Conservation (phyloP, 306 rosid species). For the Crotalaria pallida region DNA sequence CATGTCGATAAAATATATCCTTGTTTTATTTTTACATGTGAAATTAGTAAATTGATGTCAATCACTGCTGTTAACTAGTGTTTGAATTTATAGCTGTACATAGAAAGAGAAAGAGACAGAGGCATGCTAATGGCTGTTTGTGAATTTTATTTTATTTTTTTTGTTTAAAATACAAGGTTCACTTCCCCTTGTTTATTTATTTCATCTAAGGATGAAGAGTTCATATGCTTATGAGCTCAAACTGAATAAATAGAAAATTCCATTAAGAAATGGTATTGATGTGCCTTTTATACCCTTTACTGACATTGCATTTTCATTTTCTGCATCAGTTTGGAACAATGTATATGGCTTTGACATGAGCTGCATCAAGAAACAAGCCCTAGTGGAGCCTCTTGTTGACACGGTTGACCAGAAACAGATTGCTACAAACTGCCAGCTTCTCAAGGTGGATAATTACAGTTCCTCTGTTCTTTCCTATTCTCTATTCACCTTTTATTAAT, state of each 20-base stretch:
- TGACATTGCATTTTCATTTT: constrained; percentile 13
- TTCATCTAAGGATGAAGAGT: too few relatives aligned
- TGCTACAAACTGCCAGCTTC: constrained; percentile 83
- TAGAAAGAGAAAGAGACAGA: background rate
- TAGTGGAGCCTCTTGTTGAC: constrained; percentile 97
- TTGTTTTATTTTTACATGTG: background rate
- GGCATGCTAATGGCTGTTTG: background rate
- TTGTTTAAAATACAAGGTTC: too few relatives aligned
- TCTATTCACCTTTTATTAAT: background rate
- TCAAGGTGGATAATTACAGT: constrained; percentile 54
- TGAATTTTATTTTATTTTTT: background rate
- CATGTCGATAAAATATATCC: background rate
- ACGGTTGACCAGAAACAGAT: constrained; percentile 93
- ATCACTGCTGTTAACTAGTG: background rate
- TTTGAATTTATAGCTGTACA: background rate
- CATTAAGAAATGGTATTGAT: background rate
- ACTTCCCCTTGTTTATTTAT: too few relatives aligned
- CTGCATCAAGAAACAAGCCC: constrained; percentile 96
- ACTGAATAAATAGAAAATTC: background rate
- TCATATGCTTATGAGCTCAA: background rate
- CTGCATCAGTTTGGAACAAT: constrained; percentile 74
- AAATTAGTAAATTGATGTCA: background rate
- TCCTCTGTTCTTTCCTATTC: background rate
- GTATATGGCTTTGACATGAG: constrained; percentile 98
- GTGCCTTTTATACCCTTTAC: background rate